Base-by-base conservation (phyloP, 108 stramenopile species). In the Nannochloropsis oceanica region DNA sequence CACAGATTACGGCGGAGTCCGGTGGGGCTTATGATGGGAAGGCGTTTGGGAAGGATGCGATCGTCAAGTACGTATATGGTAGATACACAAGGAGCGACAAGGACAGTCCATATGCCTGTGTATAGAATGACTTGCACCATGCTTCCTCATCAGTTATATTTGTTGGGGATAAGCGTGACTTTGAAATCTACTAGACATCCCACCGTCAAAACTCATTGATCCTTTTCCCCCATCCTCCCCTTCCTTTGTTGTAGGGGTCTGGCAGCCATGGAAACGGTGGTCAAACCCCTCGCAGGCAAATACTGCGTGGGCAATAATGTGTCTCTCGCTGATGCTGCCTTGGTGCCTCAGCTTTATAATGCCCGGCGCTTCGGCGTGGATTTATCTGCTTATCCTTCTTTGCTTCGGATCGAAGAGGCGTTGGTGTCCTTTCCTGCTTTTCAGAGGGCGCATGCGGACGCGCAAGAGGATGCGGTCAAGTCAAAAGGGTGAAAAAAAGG, bases 31-130 rank as follows among this genome's bases (percentile, higher is more conserved):
- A 42, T 25, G 79, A 84, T 82, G 92, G 90, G 25, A 88, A 87
- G 79, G 87, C 91, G 2, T 92, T 92, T 83, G 94, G 86, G 27
- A 88, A 86, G 43, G 50, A 83, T 24, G 84, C 81, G 8, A 93
- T 93, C 73, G 84, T 73, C 59, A 73, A 7, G 59, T 73, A 73
- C 13, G 46, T 50, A 13, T 73, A 5, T 34, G 1, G 34, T 34
- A 34, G 34, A 34, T 34, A 34, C 34, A 34, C 34, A 34, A 34
- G 34, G 34, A 34, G 34, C 34, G 34, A 5, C 34, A 34, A 34
- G 34, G 34, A 5, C 34, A 34, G 34, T 34, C 34, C 5, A 34
- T 34, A 5, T 34, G 34, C 2, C 34, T 34, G 34, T 34, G 34
- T 34, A 5, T 34, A 5, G 34, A 34, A 5, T 34, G 34, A 34